Evolutionary conservation across 1,284 basidiomycete species (phyloP).

Genomic region (Trametes polyzona): DNA sequence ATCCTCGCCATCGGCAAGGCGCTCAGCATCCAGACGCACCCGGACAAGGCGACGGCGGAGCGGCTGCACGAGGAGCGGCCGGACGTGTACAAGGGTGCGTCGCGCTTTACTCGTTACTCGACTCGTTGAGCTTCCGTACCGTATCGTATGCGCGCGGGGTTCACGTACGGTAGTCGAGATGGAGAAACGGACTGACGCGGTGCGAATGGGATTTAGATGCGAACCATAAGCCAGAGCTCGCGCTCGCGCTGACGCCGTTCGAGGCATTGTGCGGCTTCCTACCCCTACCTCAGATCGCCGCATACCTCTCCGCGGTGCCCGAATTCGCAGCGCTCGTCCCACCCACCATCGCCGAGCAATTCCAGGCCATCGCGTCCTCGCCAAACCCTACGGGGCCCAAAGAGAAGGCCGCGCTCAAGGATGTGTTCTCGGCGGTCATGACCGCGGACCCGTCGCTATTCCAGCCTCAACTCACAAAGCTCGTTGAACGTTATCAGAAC

Average conservation of each 20-base stretch:
- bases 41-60: conserved; percentile 89
- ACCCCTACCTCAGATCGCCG: conserved; percentile 73
- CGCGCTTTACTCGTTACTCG: no score
- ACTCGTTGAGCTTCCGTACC: no score
- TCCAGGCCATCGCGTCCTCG: conserved; percentile 50
- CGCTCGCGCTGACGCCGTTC: conserved; percentile 92
- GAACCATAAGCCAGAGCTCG: conserved; percentile 99
- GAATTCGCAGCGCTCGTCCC: conserved; percentile 82
- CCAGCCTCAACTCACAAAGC: conserved; percentile 56
- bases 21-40: conserved; percentile 96
- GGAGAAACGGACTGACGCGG: no score
- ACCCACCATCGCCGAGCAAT: conserved; percentile 49
- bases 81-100: conserved; percentile 53
- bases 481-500: conserved; percentile 67
- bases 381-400: conserved; percentile 46
- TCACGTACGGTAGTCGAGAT: no score
- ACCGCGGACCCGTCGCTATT: conserved; percentile 61
- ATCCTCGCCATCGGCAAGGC: conserved; percentile 94
- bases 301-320: conserved; percentile 70
- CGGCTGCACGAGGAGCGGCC: conserved; percentile 76
- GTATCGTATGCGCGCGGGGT: no score
- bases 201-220: no score
- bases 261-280: conserved; percentile 91
- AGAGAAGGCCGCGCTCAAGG: conserved; percentile 67
- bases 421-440: conserved; percentile 86